These are phyloP conservation scores for Quercus gilva DNA, from an alignment of 306 rosid species.

Conservation along the genomic window DNA sequence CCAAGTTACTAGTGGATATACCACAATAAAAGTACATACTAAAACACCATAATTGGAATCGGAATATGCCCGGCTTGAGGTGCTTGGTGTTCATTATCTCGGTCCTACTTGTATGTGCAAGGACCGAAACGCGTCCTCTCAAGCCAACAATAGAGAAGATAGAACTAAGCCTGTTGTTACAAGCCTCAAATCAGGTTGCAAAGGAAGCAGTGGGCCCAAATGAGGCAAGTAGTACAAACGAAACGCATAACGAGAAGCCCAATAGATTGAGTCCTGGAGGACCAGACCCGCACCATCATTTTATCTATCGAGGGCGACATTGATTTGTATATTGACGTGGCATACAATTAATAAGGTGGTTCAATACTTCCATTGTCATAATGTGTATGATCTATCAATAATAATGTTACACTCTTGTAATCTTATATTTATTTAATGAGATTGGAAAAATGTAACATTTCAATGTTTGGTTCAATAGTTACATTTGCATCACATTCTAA, in stretches of 20 bases:
- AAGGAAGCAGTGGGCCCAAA: slow-evolving; percentile 2
- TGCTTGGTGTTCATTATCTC: slow-evolving; percentile 13
- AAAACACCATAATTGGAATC: background rate
- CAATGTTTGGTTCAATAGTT: too few relatives aligned
- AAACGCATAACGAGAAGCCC: background rate
- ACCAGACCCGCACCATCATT: slow-evolving; percentile 58
- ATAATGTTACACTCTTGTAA: too few relatives aligned
- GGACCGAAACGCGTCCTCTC: slow-evolving; percentile 34
- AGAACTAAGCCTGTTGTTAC: background rate
- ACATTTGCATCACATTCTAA: too few relatives aligned
- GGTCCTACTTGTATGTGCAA: slow-evolving; percentile 26
- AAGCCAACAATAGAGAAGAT: slow-evolving; percentile 28
- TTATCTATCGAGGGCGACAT: background rate
- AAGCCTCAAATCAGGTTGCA: slow-evolving; percentile 15
- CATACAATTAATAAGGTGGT: too few relatives aligned
- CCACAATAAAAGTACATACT: background rate
- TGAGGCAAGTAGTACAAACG: slow-evolving; percentile 7
- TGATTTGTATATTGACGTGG: background rate
- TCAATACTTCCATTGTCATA: too few relatives aligned
- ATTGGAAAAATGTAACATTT: too few relatives aligned
- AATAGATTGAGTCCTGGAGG: slow-evolving; percentile 58
- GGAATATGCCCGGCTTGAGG: background rate
- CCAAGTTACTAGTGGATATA: background rate
- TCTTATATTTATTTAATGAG: too few relatives aligned
- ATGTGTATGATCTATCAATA: too few relatives aligned